Evolutionary conservation across 2,329 filamentous ascomycete species (phyloP), one percentile per base, ranked within the genome.

Genomic region (Fonsecaea pedrosoi): DNA sequence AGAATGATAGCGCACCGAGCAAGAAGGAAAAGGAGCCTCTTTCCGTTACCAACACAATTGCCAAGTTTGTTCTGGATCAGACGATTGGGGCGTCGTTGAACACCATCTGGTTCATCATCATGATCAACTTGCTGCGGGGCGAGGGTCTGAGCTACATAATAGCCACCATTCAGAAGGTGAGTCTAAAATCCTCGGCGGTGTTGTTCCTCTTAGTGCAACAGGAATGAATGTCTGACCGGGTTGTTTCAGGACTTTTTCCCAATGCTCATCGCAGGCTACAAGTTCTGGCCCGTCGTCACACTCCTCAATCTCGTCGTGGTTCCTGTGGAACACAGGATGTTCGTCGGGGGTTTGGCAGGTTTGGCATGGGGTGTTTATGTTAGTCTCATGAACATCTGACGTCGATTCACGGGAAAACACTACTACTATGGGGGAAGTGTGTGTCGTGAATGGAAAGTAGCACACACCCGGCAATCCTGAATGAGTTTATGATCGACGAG

Each of bases 71-170:
- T 25, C 82, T 84, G 67, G 83, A 82, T 70, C 86, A 88, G 73
- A 83, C 83, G 0, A 57, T 88, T n/a, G 86, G 86, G 38, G 85
- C 83, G 1, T 76, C 82, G 0, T 74, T 85, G 73, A 88, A 87
- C 73, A 88, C 83, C 1, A 75, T 83, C 35, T 77, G 85, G 65
- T 89, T 88, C 74, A 79, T 88, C 25, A 78, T 79, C n/a, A 83
- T 82, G n/a, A 85, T 88, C 75, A 83, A 81, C 13, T 77, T 83
- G n/a, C 73, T 85, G 40, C 78, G 78, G 25, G 79, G 78, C 1
- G 71, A 77, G n/a, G 70, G 74, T 13, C 73, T 71, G 60, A 75
- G 72, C 21, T 67, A 71, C 1, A 76, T 79, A 50, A 60, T 75
- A 30, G 72, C 70, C 1, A 74, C 79, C 34, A 71, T 81, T 57